Evolutionary conservation across 345 rosid species (phyloP).

Genomic region (Orychophragmus violaceus): DNA sequence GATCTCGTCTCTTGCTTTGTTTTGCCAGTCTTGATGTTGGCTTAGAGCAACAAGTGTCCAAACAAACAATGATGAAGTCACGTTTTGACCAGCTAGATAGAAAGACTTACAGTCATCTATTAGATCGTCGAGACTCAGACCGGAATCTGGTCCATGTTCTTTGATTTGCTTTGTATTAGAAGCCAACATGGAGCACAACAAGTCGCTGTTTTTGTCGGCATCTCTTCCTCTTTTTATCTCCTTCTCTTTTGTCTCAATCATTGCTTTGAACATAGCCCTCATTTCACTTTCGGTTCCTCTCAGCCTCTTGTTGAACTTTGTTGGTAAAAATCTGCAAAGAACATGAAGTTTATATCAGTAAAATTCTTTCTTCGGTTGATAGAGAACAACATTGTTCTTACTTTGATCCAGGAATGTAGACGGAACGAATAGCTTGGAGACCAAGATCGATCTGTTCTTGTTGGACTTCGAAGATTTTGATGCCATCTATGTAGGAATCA

Average conservation of each 20-base stretch:
- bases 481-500: slow-evolving; percentile 37
- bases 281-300: slow-evolving; percentile 31
- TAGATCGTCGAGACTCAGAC: slow-evolving; percentile 29
- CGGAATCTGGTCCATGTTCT: slow-evolving; percentile 30
- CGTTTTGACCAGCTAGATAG: slow-evolving; percentile 66
- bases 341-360: background rate
- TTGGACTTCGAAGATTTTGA: slow-evolving; percentile 35
- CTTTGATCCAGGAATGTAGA: slow-evolving; percentile 40
- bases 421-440: slow-evolving; percentile 25
- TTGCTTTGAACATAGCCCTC: slow-evolving; percentile 32
- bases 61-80: slow-evolving; percentile 42
- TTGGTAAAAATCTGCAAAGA: slow-evolving; percentile 36
- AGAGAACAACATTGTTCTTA: background rate
- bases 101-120: slow-evolving; percentile 63
- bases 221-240: slow-evolving; percentile 30
- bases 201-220: slow-evolving; percentile 24
- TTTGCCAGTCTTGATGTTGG: slow-evolving; percentile 55
- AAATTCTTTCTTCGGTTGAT: background rate
- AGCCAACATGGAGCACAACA: slow-evolving; percentile 31
- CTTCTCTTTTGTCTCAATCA: slow-evolving; percentile 32
- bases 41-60: slow-evolving; percentile 52
- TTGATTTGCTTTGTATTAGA: slow-evolving; percentile 20
- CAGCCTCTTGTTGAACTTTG: slow-evolving; percentile 40
- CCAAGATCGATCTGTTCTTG: slow-evolving; percentile 33
- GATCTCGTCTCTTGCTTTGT: slow-evolving; percentile 47